Evolutionary conservation across 2,329 filamentous ascomycete genomes (phyloP), one percentile per base, ranked within the genome.

Genomic region (Xylogone sp.): DNA sequence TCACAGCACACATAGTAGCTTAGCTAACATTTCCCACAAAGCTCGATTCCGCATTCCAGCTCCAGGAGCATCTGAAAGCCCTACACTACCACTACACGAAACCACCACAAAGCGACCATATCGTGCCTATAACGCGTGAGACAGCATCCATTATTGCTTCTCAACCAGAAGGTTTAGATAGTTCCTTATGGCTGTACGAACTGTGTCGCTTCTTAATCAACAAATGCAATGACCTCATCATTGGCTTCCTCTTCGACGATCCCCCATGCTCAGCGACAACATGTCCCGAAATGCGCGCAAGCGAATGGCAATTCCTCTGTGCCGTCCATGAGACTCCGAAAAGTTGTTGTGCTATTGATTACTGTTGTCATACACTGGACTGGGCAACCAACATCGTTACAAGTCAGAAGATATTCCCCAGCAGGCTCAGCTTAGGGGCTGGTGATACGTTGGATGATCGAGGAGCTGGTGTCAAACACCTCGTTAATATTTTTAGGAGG

Each of bases 291-390:
- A 99, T 99, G 94, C 91, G 94, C 65, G 94, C 94, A 2, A 94
- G 89, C 24, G 93, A 99, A 75, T 99, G 94, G 94, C 94, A 99
- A 72, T 99, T 97, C 65, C 83, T 99, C 45, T 99, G 94, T 73
- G 94, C 94, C 47, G 94, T 97, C 2, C 94, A 99, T 68, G 93
- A 97, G 66, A 88, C 91, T 46, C 94, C 94, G 46, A 97, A 97
- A 73, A 89, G 87, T 63, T 99, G 94, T 75, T 97, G 93, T 70
- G 94, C 94, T 48, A 97, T 99, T 65, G 94, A 99, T 72, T 99
- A 99, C 74, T 97, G 92, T 78, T 97, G 93, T 69, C 94, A 99
- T 68, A 99, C 94, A 0, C 84, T 99, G 43, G 94, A 99, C 73
- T 97, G 93, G 90, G 94, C 94, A 2, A 92, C 90, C 52, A 96